Evolutionary conservation across 169 alveolate genomes (phyloP), one percentile per base, ranked within the genome.

Genomic region (Plasmodium vivax): DNA sequence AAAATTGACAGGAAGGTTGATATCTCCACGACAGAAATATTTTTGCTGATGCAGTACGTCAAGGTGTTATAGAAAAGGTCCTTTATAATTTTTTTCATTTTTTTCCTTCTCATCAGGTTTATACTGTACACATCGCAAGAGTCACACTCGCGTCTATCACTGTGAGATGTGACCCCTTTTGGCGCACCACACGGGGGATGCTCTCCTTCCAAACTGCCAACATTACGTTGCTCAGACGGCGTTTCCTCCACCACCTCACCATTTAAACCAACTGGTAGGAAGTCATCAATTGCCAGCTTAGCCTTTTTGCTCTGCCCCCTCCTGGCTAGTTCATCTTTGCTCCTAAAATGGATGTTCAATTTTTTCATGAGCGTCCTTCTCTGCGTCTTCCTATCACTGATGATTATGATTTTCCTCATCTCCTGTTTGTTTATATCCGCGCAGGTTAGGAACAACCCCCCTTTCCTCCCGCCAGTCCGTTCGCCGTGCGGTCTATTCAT

Each of bases 391-490:
- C 36, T 87, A 54, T 87, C 71, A 87, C 43, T 54, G 43, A 58
- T 87, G 14, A 80, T 45, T 87, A 87, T 87, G 12, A 87, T 87
- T 87, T 87, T 77, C 75, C 94, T 30, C 94, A 87, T 87, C 14
- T 80, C 45, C 6, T 87, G 58, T 34, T 87, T 79, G 7, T 68
- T 58, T 54, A 87, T 87, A 68, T 87, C 94, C 9, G 68, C 30
- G 10, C 80, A 87, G 7, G 54, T 23, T 7, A 85, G 79, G 27
- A 45, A 45, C 14, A 62, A 3, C 32, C 47, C 43, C 73, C 51
- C 14, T 32, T 8, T 83, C 82, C 82, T 62, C 47, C 47, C 73
- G 58, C 80, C 80, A 58, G 36, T 27, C 74, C 85, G 9, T 51
- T 51, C 88, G 10, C 68, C 84, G 5, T 41, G 7, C 62, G 27